phyloP scores from a whole-genome alignment of 495 filamentous ascomycete species.

The Pseudoneurospora amorphoporcata region DNA sequence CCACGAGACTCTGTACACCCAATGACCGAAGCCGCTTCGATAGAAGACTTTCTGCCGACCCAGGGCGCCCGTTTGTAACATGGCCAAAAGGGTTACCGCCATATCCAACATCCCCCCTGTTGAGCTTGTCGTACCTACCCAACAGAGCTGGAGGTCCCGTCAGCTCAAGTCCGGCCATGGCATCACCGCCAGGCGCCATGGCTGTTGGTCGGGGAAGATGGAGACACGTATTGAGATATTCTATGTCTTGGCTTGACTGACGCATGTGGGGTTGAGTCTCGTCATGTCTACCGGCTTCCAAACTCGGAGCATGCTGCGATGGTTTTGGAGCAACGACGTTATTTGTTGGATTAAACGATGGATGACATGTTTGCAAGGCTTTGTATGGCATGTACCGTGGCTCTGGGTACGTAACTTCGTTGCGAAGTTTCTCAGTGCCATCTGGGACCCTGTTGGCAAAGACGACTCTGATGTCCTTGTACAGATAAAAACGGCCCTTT shows the following conservation, averaged over 20 bases:
- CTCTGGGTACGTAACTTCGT: slow-evolving; percentile 83
- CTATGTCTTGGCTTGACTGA: not conserved
- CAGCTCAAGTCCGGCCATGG: slow-evolving; percentile 13
- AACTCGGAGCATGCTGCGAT: not conserved
- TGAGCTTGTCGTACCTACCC: slow-evolving; percentile 59
- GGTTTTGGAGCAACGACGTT: not conserved
- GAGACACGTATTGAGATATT: not conserved
- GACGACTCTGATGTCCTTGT: slow-evolving; percentile 87
- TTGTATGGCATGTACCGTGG: slow-evolving; percentile 83
- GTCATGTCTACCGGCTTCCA: not conserved
- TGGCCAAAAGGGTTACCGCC: slow-evolving; percentile 45
- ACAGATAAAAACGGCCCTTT: slow-evolving; percentile 76
- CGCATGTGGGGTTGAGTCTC: not conserved
- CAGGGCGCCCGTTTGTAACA: slow-evolving; percentile 9
- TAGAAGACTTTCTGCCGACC: slow-evolving; percentile 29
- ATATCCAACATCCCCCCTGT: slow-evolving; percentile 56
- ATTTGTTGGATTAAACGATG: not conserved
- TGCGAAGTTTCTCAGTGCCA: slow-evolving; percentile 85
- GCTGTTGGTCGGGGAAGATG: not conserved
- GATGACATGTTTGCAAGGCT: slow-evolving; percentile 31
- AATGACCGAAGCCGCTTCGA: slow-evolving; percentile 35
- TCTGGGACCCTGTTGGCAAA: slow-evolving; percentile 98
- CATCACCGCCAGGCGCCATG: not conserved
- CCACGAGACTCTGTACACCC: slow-evolving; percentile 16
- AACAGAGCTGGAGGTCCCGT: slow-evolving; percentile 28